Conservation (phyloP, 2,329 filamentous ascomycete species). For the Scedosporium boydii region DNA sequence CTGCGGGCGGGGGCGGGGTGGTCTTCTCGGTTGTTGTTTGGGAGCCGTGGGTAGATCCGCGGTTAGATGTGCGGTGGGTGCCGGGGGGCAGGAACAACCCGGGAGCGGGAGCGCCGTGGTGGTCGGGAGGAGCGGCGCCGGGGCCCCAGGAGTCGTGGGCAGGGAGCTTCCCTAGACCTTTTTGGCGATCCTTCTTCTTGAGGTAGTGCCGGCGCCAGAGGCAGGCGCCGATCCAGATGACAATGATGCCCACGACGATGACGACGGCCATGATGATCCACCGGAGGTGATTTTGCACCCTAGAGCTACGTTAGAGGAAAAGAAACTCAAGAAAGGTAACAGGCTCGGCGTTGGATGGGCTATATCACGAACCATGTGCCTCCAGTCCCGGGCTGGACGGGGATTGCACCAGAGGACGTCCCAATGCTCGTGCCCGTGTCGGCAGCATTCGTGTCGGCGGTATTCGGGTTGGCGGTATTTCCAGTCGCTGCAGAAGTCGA, state of each 20-base stretch:
- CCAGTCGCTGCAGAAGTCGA: background rate
- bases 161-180: conserved; percentile 34
- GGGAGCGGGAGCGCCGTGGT: background rate
- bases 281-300: conserved; percentile 61
- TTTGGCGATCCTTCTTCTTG: conserved; percentile 54
- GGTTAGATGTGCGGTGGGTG: background rate
- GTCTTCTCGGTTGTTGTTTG: background rate
- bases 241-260: conserved; percentile 57
- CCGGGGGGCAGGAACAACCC: background rate
- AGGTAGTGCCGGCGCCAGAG: conserved; percentile 67
- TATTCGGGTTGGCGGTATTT: conserved; percentile 10
- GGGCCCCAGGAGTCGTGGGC: conserved; percentile 1
- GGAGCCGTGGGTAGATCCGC: background rate
- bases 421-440: background rate
- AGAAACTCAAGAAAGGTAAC: conserved; percentile 3
- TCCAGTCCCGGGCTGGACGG: background rate
- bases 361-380: background rate
- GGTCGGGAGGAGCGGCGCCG: conserved; percentile 4
- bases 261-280: conserved; percentile 79
- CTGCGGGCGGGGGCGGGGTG: background rate
- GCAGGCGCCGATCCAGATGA: conserved; percentile 57
- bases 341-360: background rate
- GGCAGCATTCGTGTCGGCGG: conserved; percentile 6
- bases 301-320: conserved; percentile 19
- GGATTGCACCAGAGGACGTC: conserved; percentile 4